Evolutionary conservation across 78 protist genomes (phyloP).

Genomic region (Dictyostelium firmibasis): DNA sequence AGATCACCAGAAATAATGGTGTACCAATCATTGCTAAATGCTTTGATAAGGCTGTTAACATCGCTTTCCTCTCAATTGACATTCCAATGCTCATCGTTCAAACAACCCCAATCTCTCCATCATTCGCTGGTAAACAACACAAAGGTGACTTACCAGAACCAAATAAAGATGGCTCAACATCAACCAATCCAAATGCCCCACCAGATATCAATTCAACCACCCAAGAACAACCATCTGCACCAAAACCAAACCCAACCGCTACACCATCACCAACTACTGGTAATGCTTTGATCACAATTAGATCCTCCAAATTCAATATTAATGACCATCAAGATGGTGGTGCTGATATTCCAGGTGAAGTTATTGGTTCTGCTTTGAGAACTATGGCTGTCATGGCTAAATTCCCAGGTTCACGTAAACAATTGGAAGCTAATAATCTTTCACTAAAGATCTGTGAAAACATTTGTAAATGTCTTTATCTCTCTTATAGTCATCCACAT

Average conservation of each 20-base stretch:
- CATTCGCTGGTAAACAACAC: constrained; percentile 57
- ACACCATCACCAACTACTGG: background rate
- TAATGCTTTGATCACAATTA: constrained; percentile 36
- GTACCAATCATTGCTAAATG: constrained; percentile 69
- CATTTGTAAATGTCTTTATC: constrained; percentile 62
- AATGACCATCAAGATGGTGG: constrained; percentile 11
- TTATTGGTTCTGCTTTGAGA: constrained; percentile 1
- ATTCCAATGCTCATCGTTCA: constrained; percentile 42
- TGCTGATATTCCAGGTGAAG: constrained; percentile 69
- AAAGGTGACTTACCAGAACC: constrained; percentile 75
- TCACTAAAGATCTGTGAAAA: constrained; percentile 28
- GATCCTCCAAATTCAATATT: constrained; percentile 60
- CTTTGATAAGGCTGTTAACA: constrained; percentile 33
- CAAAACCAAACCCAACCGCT: background rate
- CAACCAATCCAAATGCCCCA: background rate
- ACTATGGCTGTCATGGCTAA: constrained; percentile 58
- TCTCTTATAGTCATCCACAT: constrained; percentile 53
- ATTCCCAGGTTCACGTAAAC: constrained; percentile 70
- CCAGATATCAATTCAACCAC: background rate
- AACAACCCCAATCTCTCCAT: constrained; percentile 67
- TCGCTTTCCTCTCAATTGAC: background rate
- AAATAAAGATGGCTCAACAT: background rate
- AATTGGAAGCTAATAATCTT: constrained; percentile 38
- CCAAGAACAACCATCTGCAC: background rate
- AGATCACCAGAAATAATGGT: constrained; percentile 87